Conservation (phyloP, 192 early-diverging fungal species). For the Entomortierella beljakovae region DNA sequence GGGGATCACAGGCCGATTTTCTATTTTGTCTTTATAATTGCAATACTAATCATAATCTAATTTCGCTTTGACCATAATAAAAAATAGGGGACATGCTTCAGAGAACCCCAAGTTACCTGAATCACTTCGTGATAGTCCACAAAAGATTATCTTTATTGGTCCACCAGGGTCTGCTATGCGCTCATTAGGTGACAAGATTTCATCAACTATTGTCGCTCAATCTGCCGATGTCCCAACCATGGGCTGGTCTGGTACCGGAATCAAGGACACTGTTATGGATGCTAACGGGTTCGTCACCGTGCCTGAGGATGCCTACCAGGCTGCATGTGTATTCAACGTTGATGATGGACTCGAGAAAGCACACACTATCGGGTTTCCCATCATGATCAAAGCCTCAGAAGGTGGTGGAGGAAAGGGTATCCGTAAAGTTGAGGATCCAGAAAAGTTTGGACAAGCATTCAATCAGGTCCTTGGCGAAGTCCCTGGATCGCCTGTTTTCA, state of each 20-base stretch:
- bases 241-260: constrained; percentile 92
- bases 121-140: constrained; percentile 81
- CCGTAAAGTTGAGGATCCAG: constrained; percentile 86
- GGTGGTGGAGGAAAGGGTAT: constrained; percentile 99
- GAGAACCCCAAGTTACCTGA: constrained; percentile 98
- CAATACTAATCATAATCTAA: constrained; percentile 14
- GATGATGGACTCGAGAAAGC: constrained; percentile 90
- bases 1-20: no score
- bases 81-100: constrained; percentile 92
- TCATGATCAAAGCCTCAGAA: constrained; percentile 99
- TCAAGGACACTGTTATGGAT: constrained; percentile 78
- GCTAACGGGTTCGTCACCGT: constrained; percentile 82
- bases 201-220: constrained; percentile 99
- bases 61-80: not conserved
- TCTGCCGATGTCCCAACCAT: constrained; percentile 96
- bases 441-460: constrained; percentile 82
- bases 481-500: constrained; percentile 97
- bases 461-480: constrained; percentile 94
- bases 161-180: constrained; percentile 98
- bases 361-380: constrained; percentile 91
- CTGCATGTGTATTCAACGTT: constrained; percentile 87
- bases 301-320: constrained; percentile 81
- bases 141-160: constrained; percentile 95
- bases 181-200: constrained; percentile 99
- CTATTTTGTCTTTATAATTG: constrained; percentile 13